Base-by-base conservation (phyloP, 2,329 filamentous ascomycete species). In the Xylariaceae sp. region DNA sequence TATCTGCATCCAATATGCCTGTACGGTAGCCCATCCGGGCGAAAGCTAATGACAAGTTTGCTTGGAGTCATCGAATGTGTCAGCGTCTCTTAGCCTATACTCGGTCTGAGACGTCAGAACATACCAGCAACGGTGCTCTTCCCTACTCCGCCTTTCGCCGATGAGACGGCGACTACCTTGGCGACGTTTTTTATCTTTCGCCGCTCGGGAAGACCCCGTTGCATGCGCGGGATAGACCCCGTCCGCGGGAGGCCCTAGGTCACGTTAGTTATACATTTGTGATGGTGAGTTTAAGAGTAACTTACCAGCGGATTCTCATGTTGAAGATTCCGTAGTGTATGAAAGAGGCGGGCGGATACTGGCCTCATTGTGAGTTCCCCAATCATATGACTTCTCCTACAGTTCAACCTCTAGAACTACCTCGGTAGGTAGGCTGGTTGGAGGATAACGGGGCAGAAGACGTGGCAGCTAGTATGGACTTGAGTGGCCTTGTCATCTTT, bases 131-230 rank as follows among this genome's bases (percentile, higher is more conserved):
- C 86, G 6, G 94, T 99, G 63, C 91, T 96, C 71, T 99, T 99
- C 1, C 94, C 94, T 0, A 99, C 94, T n/a, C 94, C 94, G 2
- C 94, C 94, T 70, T 99, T 99, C 11, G 94, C 94, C 1, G 92
- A 97, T 3, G 92, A 96, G 11, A 99, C 91, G n/a, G 92, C 92
- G 54, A 99, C 84, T n/a, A 97, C 86, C 70, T 96, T 96, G 61
- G 85, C 83, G 20, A 99, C 93, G 70, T 92, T 86, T 21, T 83
- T 82, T 63, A 99, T 96, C 63, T 84, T 86, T 60, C 91, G 84
- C 66, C 88, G 87, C 64, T 91, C 83, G 0, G 94, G 93, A 9
- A 96, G 81, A 20, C 91, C 90, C 47, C 90, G 85, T 74, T 91
- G 89, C 78, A 90, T 85, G 32, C 88, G 86, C 26, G 87, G 88